These are phyloP conservation scores for Suillus tomentosus DNA, from an alignment of 768 basidiomycete species.

Conservation along the genomic window DNA sequence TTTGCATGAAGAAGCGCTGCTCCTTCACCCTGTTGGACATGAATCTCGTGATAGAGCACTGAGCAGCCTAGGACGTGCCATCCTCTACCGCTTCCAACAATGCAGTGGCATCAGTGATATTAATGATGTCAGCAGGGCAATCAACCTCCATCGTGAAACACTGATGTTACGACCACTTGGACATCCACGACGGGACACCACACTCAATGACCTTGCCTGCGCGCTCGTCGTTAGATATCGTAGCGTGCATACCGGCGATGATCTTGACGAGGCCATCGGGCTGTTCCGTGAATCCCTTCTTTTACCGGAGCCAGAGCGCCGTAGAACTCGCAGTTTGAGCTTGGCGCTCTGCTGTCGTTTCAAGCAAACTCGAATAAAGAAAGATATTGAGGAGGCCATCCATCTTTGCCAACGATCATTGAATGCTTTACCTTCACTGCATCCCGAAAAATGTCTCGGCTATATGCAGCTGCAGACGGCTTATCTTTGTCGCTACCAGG, in stretches of 20 bases:
- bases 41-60: conserved; percentile 14
- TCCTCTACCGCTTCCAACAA: conserved; percentile 20
- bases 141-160: conserved; percentile 5
- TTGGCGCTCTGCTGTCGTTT: conserved; percentile 22
- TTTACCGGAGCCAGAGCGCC: conserved; percentile 3
- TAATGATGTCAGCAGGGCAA: background rate
- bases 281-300: conserved; percentile 16
- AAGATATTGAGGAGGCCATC: conserved; percentile 29
- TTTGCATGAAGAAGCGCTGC: background rate
- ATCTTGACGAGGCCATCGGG: conserved; percentile 22
- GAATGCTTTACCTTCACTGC: background rate
- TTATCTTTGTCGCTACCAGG: conserved; percentile 25
- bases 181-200: conserved; percentile 10
- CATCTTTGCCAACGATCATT: conserved; percentile 10
- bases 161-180: conserved; percentile 9
- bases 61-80: conserved; percentile 20
- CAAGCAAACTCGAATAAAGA: background rate
- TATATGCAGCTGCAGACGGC: conserved; percentile 9
- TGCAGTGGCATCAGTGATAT: background rate
- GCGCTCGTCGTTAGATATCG: conserved; percentile 16
- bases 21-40: background rate
- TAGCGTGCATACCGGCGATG: conserved; percentile 10
- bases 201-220: conserved; percentile 19
- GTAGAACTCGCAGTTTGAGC: conserved; percentile 12
- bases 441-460: background rate